Conservation (phyloP, 2,329 filamentous ascomycete species). For the Byssoonygena ceratinophila region DNA sequence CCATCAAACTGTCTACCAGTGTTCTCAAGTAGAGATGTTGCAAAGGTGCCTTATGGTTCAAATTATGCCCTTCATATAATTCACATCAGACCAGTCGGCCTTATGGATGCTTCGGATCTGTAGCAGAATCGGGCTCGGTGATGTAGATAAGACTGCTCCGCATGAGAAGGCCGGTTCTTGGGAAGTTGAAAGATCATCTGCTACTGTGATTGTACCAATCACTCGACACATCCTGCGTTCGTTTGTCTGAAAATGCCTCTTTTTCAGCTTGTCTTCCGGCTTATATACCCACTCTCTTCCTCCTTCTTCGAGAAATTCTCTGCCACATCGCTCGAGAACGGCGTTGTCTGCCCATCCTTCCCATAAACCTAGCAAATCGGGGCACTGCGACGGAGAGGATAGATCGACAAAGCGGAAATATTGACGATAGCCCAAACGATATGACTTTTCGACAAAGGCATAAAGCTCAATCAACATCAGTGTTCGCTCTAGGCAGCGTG, state of each 20-base stretch:
- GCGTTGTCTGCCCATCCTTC: conserved; percentile 7
- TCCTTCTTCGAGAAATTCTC: conserved; percentile 6
- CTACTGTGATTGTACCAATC: conserved; percentile 5
- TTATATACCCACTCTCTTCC: neutral
- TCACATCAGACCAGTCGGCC: conserved; percentile 12
- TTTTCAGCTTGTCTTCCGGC: neutral
- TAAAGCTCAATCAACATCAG: conserved; percentile 15
- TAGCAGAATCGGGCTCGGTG: too few species aligned
- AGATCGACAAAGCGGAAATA: conserved; percentile 15
- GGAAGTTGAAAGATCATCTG: neutral
- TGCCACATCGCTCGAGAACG: conserved; percentile 5
- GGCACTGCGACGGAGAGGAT: conserved; percentile 11
- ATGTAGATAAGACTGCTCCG: too few species aligned
- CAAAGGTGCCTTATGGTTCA: neutral
- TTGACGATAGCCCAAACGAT: conserved; percentile 11
- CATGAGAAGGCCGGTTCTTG: too few species aligned
- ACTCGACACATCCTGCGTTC: conserved; percentile 10
- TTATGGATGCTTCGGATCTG: conserved; percentile 13
- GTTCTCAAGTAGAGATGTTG: neutral
- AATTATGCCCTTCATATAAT: conserved; percentile 10
- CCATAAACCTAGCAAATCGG: conserved; percentile 14
- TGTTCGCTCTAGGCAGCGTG: neutral
- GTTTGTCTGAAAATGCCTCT: neutral
- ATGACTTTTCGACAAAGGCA: conserved; percentile 15
- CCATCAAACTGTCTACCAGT: neutral